phyloP scores from a whole-genome alignment of 1,284 basidiomycete genomes.

The Boletus austroedulis region DNA sequence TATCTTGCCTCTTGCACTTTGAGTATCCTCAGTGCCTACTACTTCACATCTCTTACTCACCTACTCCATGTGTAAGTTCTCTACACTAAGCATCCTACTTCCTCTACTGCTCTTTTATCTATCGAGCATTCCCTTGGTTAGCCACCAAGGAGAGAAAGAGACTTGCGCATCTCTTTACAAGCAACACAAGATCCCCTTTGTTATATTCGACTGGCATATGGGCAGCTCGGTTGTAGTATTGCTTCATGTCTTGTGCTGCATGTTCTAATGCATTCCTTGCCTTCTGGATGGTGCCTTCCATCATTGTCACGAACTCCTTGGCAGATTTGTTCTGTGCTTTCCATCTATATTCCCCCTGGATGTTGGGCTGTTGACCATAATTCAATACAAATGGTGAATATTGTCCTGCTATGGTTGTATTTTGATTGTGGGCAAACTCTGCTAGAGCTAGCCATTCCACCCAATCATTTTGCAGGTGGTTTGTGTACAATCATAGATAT shows the following conservation, averaged over 20 bases:
- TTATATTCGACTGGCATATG: not conserved
- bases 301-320: fast-evolving
- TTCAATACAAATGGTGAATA: not conserved
- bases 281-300: not conserved
- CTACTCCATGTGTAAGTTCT: no score
- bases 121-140: no score
- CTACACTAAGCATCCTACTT: no score
- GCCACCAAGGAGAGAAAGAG: no score
- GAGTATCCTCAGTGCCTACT: no score
- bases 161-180: no score
- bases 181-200: not conserved
- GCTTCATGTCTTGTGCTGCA: not conserved
- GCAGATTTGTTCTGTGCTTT: not conserved
- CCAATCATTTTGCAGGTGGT: not conserved
- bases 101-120: no score
- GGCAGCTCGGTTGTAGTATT: not conserved
- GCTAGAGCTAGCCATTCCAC: not conserved
- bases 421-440: not conserved
- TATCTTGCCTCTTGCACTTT: no score
- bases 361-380: not conserved
- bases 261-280: not conserved
- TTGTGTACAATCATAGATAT: not conserved
- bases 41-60: no score
- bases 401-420: fast-evolving
- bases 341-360: not conserved